phyloP scores from a whole-genome alignment of 176 grass and related monocot species.

The Eremochloa ophiuroides region DNA sequence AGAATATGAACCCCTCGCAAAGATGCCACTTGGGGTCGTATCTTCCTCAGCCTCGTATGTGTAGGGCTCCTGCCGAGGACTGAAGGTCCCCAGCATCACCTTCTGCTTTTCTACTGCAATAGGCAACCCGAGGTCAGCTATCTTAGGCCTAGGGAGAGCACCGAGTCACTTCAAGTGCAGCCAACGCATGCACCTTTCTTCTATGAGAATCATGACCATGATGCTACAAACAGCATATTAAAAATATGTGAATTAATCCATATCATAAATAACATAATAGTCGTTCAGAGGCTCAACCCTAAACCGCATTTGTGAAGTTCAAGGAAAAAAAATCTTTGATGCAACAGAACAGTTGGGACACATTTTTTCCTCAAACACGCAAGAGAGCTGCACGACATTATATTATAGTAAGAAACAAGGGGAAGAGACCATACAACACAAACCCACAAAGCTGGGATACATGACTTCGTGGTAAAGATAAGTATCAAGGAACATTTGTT shows the following conservation, averaged over 20 bases:
- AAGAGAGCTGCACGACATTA: not conserved
- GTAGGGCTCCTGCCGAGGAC: conserved; percentile 55
- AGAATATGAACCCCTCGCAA: conserved; percentile 46
- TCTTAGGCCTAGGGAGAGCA: not conserved
- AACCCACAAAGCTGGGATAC: not conserved
- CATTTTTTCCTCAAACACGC: not conserved
- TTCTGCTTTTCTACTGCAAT: conserved; percentile 49
- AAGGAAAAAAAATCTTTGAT: not conserved
- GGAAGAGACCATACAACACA: not conserved
- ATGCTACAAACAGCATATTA: not conserved
- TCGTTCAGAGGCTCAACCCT: not conserved
- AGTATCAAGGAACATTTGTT: not conserved
- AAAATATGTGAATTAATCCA: not conserved
- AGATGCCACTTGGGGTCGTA: conserved; percentile 44
- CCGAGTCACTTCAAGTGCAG: not conserved
- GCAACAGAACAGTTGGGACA: not conserved
- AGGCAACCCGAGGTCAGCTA: not conserved
- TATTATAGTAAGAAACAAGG: not conserved
- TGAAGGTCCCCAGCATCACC: conserved; percentile 59
- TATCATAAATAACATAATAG: not conserved
- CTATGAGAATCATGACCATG: conserved; percentile 7
- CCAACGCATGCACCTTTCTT: not conserved
- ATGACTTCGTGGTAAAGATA: not conserved
- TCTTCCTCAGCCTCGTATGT: conserved; percentile 51
- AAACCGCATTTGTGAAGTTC: not conserved